A percentile compares a stretch with the other conserved stretches of the same genome.
These are phyloP conservation scores for Oryza longistaminata DNA, from an alignment of 176 grass and related monocot species.

Conservation along the genomic window DNA sequence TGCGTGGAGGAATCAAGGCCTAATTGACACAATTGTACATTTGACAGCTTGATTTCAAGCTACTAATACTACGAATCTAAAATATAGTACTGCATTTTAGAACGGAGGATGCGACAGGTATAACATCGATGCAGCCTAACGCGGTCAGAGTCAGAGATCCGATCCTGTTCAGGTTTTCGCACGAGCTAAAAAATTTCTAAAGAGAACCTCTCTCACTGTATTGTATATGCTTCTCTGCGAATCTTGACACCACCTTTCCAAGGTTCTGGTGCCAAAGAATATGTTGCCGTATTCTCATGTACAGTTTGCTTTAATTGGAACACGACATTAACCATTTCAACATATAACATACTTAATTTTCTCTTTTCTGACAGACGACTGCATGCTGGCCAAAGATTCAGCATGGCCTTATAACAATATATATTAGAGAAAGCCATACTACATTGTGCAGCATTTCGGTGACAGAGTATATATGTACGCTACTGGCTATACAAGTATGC, in stretches of 20 bases:
- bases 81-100: too few species aligned
- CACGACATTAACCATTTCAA: background rate
- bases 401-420: background rate
- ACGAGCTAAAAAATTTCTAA: background rate
- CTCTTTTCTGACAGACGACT: background rate
- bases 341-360: background rate
- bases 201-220: background rate
- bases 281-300: background rate
- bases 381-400: background rate
- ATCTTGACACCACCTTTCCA: background rate
- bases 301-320: background rate
- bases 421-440: background rate
- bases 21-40: background rate
- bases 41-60: background rate
- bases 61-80: too few species aligned
- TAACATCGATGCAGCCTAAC: background rate
- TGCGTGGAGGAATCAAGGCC: constrained; percentile 11
- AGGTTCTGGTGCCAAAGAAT: constrained; percentile 22
- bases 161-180: background rate
- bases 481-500: background rate
- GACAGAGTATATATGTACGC: background rate
- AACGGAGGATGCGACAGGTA: too few species aligned
- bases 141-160: background rate
- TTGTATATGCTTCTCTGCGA: background rate
- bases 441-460: background rate